Evolutionary conservation across 2,329 filamentous ascomycete species (phyloP).

Genomic region (Thyridium curvatum): DNA sequence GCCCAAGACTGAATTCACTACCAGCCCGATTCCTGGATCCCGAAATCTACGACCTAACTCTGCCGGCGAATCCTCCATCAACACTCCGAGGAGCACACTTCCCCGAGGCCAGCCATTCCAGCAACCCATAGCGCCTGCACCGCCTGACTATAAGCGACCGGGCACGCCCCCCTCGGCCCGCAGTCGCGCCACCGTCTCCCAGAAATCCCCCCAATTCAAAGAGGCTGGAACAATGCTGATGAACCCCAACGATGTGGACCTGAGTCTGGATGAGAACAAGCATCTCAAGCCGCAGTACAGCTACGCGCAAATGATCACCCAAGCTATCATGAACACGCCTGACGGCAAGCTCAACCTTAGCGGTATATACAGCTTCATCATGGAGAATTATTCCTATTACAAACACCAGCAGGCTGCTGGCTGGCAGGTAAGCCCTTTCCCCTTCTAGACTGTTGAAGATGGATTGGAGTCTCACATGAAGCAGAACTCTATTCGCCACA

Average conservation of each 20-base stretch:
- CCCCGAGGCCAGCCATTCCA: conserved; percentile 26
- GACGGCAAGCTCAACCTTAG: conserved; percentile 87
- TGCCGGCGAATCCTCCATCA: conserved; percentile 13
- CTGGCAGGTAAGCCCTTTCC: conserved; percentile 72
- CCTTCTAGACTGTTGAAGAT: conserved; percentile 1
- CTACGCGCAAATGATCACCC: conserved; percentile 94
- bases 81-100: conserved; percentile 13
- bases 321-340: conserved; percentile 81
- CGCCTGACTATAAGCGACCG: conserved; percentile 53
- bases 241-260: conserved; percentile 57
- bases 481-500: conserved; percentile 93
- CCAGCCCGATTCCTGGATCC: conserved; percentile 6
- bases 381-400: conserved; percentile 87
- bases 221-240: conserved; percentile 35
- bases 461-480: conserved; percentile 2
- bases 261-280: conserved; percentile 76
- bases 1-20: conserved; percentile 19
- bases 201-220: conserved; percentile 31
- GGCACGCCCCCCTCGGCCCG: conserved; percentile 51
- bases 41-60: conserved; percentile 16
- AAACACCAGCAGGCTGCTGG: conserved; percentile 68
- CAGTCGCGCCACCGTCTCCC: conserved; percentile 21
- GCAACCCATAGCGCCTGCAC: conserved; percentile 51
- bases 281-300: conserved; percentile 95
- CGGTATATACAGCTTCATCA: conserved; percentile 93